Percentiles rank a stretch among this genome's conserved stretches.
Conservation (phyloP, 2,329 filamentous ascomycete genomes). For the Verticillium tricorpus region DNA sequence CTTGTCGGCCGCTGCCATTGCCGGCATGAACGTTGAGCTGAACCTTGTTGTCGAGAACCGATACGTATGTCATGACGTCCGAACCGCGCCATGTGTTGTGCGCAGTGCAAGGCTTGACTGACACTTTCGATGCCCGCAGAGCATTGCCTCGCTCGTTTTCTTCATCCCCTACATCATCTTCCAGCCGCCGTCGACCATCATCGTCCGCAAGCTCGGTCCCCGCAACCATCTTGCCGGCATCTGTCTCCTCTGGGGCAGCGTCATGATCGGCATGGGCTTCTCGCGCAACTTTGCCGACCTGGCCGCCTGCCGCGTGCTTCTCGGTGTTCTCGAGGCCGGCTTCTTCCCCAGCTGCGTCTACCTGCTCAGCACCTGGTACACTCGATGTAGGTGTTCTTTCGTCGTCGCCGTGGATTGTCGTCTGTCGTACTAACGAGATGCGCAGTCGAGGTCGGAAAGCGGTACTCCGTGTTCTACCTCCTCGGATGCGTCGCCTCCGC, state of each 20-base stretch:
- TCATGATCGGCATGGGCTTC: slow-evolving; percentile 65
- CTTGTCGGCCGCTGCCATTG: slow-evolving; percentile 67
- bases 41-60: slow-evolving; percentile 35
- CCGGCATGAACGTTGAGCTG: slow-evolving; percentile 53
- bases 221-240: slow-evolving; percentile 51
- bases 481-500: slow-evolving; percentile 62
- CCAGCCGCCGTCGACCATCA: slow-evolving; percentile 65
- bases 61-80: slow-evolving; percentile 30
- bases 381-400: slow-evolving; percentile 44
- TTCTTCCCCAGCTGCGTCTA: slow-evolving; percentile 71
- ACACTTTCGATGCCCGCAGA: slow-evolving; percentile 26
- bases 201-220: slow-evolving; percentile 63
- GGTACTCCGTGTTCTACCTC: slow-evolving; percentile 66
- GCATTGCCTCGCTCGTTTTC: slow-evolving; percentile 68
- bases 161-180: slow-evolving; percentile 70
- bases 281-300: slow-evolving; percentile 46
- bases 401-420: background rate
- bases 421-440: background rate
- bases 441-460: slow-evolving; percentile 61
- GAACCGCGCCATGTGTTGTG: background rate
- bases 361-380: slow-evolving; percentile 71
- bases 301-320: slow-evolving; percentile 50
- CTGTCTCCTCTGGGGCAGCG: slow-evolving; percentile 53
- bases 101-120: background rate
- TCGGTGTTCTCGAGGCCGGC: slow-evolving; percentile 64